These are phyloP conservation scores for Sicyos baderoa DNA, from an alignment of 306 rosid genomes.

Conservation along the genomic window DNA sequence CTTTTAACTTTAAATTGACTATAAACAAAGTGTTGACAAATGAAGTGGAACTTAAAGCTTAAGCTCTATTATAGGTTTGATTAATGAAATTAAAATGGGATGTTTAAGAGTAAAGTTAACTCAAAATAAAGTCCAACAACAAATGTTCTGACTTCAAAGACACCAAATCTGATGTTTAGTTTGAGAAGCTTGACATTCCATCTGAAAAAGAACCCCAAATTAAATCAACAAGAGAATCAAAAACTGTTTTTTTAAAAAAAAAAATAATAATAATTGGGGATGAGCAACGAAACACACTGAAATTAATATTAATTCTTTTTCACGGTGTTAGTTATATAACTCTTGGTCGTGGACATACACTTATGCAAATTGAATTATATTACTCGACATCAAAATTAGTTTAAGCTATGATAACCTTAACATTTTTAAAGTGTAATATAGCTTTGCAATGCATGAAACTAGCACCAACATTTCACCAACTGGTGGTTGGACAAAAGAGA, in stretches of 20 bases:
- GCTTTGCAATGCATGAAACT: not conserved
- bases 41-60: too few relatives aligned
- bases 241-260: not conserved
- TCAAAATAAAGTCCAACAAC: not conserved
- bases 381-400: too few relatives aligned
- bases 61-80: not conserved
- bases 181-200: conserved; percentile 2
- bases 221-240: not conserved
- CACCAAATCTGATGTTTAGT: not conserved
- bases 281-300: too few relatives aligned
- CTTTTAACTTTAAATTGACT: too few relatives aligned
- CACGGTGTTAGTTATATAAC: too few relatives aligned
- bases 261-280: too few relatives aligned
- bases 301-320: too few relatives aligned
- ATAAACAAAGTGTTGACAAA: too few relatives aligned
- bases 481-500: conserved; percentile 46
- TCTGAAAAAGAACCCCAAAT: not conserved
- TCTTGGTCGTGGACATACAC: too few relatives aligned
- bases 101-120: not conserved
- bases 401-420: not conserved
- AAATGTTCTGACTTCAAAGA: not conserved
- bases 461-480: conserved; percentile 56
- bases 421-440: not conserved
- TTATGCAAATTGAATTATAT: too few relatives aligned
- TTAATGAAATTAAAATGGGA: not conserved